phyloP scores from a whole-genome alignment of 2,329 filamentous ascomycete genomes.

The Remersonia thermophila region DNA sequence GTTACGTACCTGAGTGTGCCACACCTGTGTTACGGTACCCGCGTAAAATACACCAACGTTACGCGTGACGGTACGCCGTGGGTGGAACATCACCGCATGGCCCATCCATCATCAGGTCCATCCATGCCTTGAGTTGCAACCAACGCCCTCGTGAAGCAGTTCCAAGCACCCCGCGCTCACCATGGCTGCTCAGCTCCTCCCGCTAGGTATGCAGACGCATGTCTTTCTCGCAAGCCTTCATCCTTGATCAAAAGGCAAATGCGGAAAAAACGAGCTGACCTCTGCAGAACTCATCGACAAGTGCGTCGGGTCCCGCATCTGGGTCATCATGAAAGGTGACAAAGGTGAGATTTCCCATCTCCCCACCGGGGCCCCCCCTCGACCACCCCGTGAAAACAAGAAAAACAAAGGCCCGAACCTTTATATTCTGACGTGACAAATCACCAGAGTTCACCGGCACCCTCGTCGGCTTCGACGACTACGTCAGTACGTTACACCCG shows the following conservation, averaged over 20 bases:
- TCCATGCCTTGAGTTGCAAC: too few relatives aligned
- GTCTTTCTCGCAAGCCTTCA: too few relatives aligned
- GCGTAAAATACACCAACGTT: too few relatives aligned
- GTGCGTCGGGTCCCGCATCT: constrained; percentile 93
- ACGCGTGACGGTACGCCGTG: too few relatives aligned
- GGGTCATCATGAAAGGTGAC: constrained; percentile 99
- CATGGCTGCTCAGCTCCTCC: constrained; percentile 65
- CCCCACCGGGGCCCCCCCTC: too few relatives aligned
- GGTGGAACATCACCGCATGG: too few relatives aligned
- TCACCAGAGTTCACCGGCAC: constrained; percentile 93
- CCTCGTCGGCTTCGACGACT: constrained; percentile 93
- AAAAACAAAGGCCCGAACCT: neutral
- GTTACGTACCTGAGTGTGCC: too few relatives aligned
- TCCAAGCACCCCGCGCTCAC: constrained; percentile 3
- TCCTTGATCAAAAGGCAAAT: too few relatives aligned
- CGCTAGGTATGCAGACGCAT: constrained; percentile 11
- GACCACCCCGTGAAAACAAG: neutral
- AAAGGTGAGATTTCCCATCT: constrained; percentile 62
- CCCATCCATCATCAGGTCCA: too few relatives aligned
- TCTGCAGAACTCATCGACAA: constrained; percentile 88
- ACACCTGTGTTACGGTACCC: too few relatives aligned
- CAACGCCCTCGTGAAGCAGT: neutral
- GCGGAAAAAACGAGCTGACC: neutral
- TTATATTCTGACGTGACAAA: neutral
- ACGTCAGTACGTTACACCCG: constrained; percentile 93